Percentiles rank a stretch among this genome's conserved stretches.
Conservation (phyloP, 1,284 basidiomycete genomes). For the Golubevia sp. region DNA sequence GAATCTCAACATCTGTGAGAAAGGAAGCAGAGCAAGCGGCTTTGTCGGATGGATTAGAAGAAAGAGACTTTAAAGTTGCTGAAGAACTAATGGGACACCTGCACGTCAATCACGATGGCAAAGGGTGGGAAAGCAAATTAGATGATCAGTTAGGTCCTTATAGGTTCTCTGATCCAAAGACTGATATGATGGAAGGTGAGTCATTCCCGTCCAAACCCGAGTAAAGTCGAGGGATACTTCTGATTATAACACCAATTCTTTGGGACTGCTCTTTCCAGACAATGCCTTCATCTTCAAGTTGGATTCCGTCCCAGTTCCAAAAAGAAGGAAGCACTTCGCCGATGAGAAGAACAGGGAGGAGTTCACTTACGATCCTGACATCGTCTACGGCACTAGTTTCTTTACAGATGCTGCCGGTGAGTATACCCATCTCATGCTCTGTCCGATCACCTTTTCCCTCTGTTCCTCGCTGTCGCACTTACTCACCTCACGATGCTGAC, state of each 20-base stretch:
- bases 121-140: slow-evolving; percentile 17
- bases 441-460: neutral
- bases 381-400: slow-evolving; percentile 50
- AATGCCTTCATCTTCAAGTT: slow-evolving; percentile 63
- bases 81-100: slow-evolving; percentile 27
- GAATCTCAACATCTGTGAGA: slow-evolving; percentile 32
- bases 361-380: slow-evolving; percentile 59
- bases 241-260: neutral
- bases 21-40: slow-evolving; percentile 42
- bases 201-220: neutral
- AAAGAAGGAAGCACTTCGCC: slow-evolving; percentile 62
- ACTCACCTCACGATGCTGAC: neutral
- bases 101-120: neutral
- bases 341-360: slow-evolving; percentile 47
- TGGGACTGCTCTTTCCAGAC: slow-evolving; percentile 26
- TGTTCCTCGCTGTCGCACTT: neutral
- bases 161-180: slow-evolving; percentile 60
- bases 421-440: slow-evolving; percentile 19
- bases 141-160: slow-evolving; percentile 61
- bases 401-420: slow-evolving; percentile 52
- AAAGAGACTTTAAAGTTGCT: slow-evolving; percentile 48
- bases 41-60: slow-evolving; percentile 40
- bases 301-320: slow-evolving; percentile 53
- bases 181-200: slow-evolving; percentile 61
- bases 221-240: too few relatives aligned